These are phyloP conservation scores for Osmanthus fragrans DNA, from an alignment of 257 asterid species.

Conservation along the genomic window DNA sequence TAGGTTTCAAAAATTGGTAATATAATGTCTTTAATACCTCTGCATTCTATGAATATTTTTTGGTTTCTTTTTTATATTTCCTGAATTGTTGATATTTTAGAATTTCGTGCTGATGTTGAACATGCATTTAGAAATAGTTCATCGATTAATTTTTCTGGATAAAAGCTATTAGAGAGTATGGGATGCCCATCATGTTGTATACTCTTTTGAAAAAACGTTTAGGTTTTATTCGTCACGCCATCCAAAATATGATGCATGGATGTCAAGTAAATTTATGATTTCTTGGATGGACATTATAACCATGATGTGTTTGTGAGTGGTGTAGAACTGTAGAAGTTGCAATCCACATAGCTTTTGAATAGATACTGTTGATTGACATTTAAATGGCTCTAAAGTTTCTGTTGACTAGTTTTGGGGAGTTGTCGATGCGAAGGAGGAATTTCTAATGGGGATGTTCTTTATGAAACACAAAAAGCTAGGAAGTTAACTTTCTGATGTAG, in stretches of 20 bases:
- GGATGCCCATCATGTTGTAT: no score
- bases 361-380: not conserved
- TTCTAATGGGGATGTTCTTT: not conserved
- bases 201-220: no score
- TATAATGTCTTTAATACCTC: no score
- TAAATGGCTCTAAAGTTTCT: not conserved
- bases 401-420: not conserved
- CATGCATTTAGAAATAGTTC: not conserved
- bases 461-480: not conserved
- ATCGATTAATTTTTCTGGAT: no score
- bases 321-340: not conserved
- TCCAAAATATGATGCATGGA: not conserved
- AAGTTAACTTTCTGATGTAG: not conserved
- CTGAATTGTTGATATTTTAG: no score
- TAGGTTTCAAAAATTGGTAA: no score
- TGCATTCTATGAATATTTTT: no score
- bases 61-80: no score
- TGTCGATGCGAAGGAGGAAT: not conserved
- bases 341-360: not conserved
- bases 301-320: not conserved
- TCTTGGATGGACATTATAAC: not conserved
- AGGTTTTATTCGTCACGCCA: no score
- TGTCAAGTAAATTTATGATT: no score
- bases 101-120: no score
- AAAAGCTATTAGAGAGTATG: no score